Conservation (phyloP, 129 eudicot species). For the Solidago caesia region DNA sequence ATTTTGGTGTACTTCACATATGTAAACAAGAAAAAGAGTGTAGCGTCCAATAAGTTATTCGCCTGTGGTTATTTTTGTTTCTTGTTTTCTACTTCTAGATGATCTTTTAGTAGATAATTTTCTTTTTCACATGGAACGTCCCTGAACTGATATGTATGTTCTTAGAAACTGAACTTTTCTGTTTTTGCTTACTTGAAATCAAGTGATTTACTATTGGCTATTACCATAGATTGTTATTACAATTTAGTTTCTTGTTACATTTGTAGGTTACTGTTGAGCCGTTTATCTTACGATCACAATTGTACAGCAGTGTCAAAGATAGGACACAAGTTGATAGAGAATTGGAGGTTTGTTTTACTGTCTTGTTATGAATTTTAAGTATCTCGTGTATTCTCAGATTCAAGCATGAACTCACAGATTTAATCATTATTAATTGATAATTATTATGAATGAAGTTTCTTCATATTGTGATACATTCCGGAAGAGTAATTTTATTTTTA, state of each 20-base stretch:
- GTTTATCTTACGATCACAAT: conserved; percentile 73
- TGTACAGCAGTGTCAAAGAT: conserved; percentile 91
- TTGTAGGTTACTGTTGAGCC: conserved; percentile 74
- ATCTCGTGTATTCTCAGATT: background rate
- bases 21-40: too few species aligned
- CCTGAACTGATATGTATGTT: too few species aligned
- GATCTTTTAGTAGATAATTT: too few species aligned
- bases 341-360: conserved; percentile 60
- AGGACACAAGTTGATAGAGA: conserved; percentile 96
- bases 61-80: too few species aligned
- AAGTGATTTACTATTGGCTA: too few species aligned
- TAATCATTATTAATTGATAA: background rate
- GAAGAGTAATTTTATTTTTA: background rate
- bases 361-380: background rate
- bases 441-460: background rate
- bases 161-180: background rate
- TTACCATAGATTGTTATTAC: too few species aligned
- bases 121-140: too few species aligned
- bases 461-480: background rate
- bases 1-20: too few species aligned
- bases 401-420: background rate
- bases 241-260: conserved; percentile 9
- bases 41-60: too few species aligned
- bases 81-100: too few species aligned
- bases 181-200: too few species aligned